Percentiles rank a stretch among this genome's conserved stretches.
These are phyloP conservation scores for Kitagawia praeruptora DNA, from an alignment of 129 eudicot species.

Conservation along the genomic window DNA sequence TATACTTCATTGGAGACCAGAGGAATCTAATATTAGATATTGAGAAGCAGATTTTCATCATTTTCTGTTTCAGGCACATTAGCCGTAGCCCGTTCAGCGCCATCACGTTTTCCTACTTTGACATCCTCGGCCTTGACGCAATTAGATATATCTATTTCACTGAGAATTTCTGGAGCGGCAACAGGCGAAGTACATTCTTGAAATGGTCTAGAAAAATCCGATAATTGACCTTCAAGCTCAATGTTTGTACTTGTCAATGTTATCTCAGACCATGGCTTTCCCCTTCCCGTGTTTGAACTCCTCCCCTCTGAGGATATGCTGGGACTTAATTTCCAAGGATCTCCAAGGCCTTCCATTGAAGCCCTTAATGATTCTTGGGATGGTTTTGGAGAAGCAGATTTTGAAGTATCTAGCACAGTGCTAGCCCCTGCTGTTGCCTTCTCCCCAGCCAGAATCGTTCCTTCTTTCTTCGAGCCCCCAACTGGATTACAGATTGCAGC, in stretches of 20 bases:
- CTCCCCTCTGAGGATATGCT: not conserved
- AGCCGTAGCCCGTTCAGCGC: not conserved
- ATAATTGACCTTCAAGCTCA: not conserved
- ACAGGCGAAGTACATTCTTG: not conserved
- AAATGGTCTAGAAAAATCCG: not conserved
- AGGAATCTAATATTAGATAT: not conserved
- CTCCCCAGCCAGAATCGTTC: not conserved
- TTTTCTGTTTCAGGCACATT: not conserved
- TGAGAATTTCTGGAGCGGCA: not conserved
- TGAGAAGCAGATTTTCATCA: not conserved
- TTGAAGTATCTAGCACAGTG: conserved; percentile 24
- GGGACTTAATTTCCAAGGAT: not conserved
- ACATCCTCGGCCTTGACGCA: conserved; percentile 19
- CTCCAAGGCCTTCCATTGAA: not conserved
- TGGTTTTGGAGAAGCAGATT: conserved; percentile 16
- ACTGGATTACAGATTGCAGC: conserved; percentile 3
- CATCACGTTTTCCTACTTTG: not conserved
- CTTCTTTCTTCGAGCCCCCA: conserved; percentile 7
- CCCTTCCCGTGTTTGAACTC: not conserved
- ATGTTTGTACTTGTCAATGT: not conserved
- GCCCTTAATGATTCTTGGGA: conserved; percentile 15
- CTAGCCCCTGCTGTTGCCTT: conserved; percentile 13
- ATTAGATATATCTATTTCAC: not conserved
- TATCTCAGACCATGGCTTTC: not conserved
- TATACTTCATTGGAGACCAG: not conserved